Conservation (phyloP, 257 asterid genomes). For the Cruciata laevipes region DNA sequence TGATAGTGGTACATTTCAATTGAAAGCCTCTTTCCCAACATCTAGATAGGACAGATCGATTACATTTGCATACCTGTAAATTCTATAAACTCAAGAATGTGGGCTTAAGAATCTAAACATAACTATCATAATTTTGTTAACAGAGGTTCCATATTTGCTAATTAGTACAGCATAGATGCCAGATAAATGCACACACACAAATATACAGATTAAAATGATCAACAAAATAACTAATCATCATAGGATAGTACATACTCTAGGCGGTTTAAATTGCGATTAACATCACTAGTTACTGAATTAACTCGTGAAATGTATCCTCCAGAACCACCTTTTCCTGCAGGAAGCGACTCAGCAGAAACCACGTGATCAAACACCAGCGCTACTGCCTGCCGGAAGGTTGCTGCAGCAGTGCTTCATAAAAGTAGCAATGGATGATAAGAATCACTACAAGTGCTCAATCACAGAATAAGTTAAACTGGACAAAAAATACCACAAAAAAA, state of each 20-base stretch:
- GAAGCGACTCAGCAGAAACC: conserved; percentile 73
- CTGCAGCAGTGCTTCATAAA: conserved; percentile 94
- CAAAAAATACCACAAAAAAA: not conserved
- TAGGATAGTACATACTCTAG: conserved; percentile 55
- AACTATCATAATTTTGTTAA: not conserved
- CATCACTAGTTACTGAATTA: conserved; percentile 85
- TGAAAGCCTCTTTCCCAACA: too few species aligned
- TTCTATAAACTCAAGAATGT: not conserved
- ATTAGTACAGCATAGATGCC: not conserved
- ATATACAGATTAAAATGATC: not conserved
- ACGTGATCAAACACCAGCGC: conserved; percentile 94
- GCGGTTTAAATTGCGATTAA: conserved; percentile 79
- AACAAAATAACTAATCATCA: not conserved
- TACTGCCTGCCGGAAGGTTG: conserved; percentile 99
- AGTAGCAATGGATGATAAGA: conserved; percentile 16
- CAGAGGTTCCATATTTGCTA: not conserved
- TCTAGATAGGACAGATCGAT: not conserved
- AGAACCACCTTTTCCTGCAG: conserved; percentile 75
- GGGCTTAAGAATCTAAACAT: not conserved
- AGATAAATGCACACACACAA: conserved; percentile 2
- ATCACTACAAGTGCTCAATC: not conserved
- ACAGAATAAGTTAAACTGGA: conserved; percentile 15
- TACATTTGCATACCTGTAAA: not conserved
- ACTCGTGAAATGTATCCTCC: conserved; percentile 78
- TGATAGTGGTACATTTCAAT: too few species aligned